Percentiles rank a stretch among this genome's conserved stretches.
These are phyloP conservation scores for Cryptosporidium ubiquitum DNA, from an alignment of 169 alveolate species.

Conservation along the genomic window DNA sequence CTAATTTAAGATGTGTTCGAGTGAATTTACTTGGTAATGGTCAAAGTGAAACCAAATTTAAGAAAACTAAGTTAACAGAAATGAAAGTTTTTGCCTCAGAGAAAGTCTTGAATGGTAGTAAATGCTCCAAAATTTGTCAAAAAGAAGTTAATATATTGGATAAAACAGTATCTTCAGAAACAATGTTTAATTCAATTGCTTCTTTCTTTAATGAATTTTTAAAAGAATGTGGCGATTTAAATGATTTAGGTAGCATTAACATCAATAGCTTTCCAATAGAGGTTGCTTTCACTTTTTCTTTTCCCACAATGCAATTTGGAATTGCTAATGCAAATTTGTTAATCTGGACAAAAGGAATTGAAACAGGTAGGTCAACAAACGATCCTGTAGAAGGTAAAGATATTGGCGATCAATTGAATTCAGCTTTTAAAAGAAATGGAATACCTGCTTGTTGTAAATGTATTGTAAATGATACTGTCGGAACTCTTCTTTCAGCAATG, in stretches of 20 bases:
- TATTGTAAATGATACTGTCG: slow-evolving; percentile 90
- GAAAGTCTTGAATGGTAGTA: neutral
- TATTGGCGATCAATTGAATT: slow-evolving; percentile 85
- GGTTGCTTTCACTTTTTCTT: slow-evolving; percentile 71
- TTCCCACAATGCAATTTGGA: slow-evolving; percentile 47
- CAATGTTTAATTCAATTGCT: slow-evolving; percentile 68
- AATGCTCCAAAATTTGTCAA: neutral
- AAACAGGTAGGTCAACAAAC: slow-evolving; percentile 89
- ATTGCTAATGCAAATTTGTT: slow-evolving; percentile 78
- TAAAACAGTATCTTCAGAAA: slow-evolving; percentile 25
- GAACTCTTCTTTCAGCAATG: slow-evolving; percentile 86
- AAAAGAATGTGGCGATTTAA: slow-evolving; percentile 41
- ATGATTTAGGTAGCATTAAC: neutral
- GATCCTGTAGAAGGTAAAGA: slow-evolving; percentile 92
- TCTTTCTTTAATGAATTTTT: slow-evolving; percentile 25
- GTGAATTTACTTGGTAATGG: slow-evolving; percentile 84
- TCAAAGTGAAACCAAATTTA: neutral
- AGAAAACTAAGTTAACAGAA: slow-evolving; percentile 48
- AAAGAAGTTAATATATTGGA: neutral
- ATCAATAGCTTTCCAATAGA: neutral
- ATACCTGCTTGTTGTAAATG: slow-evolving; percentile 84
- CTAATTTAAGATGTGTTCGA: slow-evolving; percentile 88
- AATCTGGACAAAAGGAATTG: slow-evolving; percentile 93
- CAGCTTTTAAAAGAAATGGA: slow-evolving; percentile 83
- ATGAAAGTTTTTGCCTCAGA: neutral